Base-by-base conservation (phyloP, 768 basidiomycete species). In the Tulasnella sp. region DNA sequence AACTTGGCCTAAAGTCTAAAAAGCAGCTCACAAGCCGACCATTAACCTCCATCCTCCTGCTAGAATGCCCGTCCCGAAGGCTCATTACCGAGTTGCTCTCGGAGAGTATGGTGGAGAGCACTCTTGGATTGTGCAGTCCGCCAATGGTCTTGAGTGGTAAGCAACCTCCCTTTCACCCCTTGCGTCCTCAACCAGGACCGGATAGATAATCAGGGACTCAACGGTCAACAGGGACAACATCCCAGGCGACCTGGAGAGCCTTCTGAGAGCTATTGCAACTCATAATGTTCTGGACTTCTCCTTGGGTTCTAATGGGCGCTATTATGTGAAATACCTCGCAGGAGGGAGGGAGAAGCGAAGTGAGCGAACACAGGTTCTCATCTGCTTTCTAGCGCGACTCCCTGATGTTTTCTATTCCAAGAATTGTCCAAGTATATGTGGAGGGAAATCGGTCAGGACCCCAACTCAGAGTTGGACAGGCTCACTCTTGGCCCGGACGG, bases 1-100 rank as follows among this genome's bases (percentile, higher is more conserved):
- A 68, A 68, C 62, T 27, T 68, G 31, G 62, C 27, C 62, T 68
- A 31, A n/a, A n/a, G n/a, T 58, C 18, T 24, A 68, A 27, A 68
- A 14, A 34, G n/a, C n/a, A 34, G 31, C 27, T 31, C n/a, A 68
- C n/a, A 68, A 68, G 62, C 31, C 27, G 24, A 52, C 34, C 62
- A 68, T 8, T 6, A 24, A 68, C 24, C 24, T 36, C 62, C 27
- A 18, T 34, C 27, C 27, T 68, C 52, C 52, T 24, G 52, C 52
- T 34, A 44, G 31, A 68, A 75, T 75, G 75, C 75, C 75, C 10
- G 75, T 36, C 36, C 75, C 46, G 2, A 34, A 56, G 18, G 34
- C 62, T 21, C 76, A 58, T 27, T 77, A 58, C 76, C 76, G 76
- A 46, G 39, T 77, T 77, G 76, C 56, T 62, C 39, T 77, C 34